Conservation (phyloP, 768 basidiomycete genomes). For the Galerina sulciceps region DNA sequence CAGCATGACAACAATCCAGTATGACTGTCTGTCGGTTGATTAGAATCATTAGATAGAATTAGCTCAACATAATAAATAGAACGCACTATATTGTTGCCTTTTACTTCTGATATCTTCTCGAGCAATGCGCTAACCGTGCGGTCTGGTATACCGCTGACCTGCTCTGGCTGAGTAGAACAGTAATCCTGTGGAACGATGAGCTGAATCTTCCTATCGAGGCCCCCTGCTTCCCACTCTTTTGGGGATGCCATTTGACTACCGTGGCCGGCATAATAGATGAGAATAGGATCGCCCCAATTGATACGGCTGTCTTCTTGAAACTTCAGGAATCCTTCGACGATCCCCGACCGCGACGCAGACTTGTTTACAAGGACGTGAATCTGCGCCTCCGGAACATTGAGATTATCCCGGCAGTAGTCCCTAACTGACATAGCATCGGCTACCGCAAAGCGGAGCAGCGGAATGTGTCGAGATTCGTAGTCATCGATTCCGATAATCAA, state of each 20-base stretch:
- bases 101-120: background rate
- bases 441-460: background rate
- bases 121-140: background rate
- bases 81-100: background rate
- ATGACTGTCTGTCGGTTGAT: background rate
- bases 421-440: background rate
- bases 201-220: background rate
- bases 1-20: background rate
- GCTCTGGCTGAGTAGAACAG: background rate
- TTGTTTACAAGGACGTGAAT: background rate
- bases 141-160: background rate
- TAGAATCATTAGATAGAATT: background rate
- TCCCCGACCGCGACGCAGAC: background rate
- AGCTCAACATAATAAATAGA: background rate
- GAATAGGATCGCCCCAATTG: background rate
- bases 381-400: background rate
- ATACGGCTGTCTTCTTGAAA: background rate
- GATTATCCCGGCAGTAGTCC: background rate
- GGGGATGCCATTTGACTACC: background rate
- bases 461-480: background rate
- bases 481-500: background rate
- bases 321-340: background rate
- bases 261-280: constrained; percentile 6
- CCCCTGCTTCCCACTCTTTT: background rate
- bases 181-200: background rate